Evolutionary conservation across 1,139 yeast genomes (phyloP).

Genomic region (Candida tetrigidarum): DNA sequence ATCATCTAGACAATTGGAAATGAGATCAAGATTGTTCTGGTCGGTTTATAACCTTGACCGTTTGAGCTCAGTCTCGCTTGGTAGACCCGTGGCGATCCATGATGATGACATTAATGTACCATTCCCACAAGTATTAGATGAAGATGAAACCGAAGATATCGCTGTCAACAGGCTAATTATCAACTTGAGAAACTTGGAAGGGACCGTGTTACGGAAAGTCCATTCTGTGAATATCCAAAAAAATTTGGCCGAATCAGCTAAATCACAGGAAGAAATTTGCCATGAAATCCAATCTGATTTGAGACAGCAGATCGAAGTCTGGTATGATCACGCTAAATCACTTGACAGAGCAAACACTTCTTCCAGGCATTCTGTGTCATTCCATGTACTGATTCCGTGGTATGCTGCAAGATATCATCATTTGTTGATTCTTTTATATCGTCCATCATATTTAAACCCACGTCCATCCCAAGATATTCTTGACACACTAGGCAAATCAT

Average conservation of each 20-base stretch:
- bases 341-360: slow-evolving; percentile 15
- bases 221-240: slow-evolving; percentile 35
- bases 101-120: slow-evolving; percentile 52
- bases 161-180: slow-evolving; percentile 43
- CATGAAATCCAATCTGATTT: slow-evolving; percentile 29
- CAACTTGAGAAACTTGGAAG: slow-evolving; percentile 44
- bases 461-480: slow-evolving; percentile 40
- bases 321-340: slow-evolving; percentile 33
- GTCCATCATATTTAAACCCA: slow-evolving; percentile 52
- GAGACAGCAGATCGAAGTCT: slow-evolving; percentile 43
- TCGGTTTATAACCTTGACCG: slow-evolving; percentile 53
- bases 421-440: slow-evolving; percentile 42
- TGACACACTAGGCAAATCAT: slow-evolving; percentile 40
- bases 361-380: slow-evolving; percentile 24
- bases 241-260: slow-evolving; percentile 8
- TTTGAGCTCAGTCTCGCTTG: slow-evolving; percentile 44
- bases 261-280: slow-evolving; percentile 25
- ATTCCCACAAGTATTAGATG: slow-evolving; percentile 33
- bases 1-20: slow-evolving; percentile 37
- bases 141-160: slow-evolving; percentile 41
- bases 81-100: slow-evolving; percentile 46
- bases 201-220: slow-evolving; percentile 40
- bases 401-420: slow-evolving; percentile 49
- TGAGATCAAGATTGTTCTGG: slow-evolving; percentile 52
- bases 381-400: slow-evolving; percentile 50